Evolutionary conservation across 192 early-diverging fungal species (phyloP), one percentile per base, ranked within the genome.

Genomic region (Linnemannia hyalina): DNA sequence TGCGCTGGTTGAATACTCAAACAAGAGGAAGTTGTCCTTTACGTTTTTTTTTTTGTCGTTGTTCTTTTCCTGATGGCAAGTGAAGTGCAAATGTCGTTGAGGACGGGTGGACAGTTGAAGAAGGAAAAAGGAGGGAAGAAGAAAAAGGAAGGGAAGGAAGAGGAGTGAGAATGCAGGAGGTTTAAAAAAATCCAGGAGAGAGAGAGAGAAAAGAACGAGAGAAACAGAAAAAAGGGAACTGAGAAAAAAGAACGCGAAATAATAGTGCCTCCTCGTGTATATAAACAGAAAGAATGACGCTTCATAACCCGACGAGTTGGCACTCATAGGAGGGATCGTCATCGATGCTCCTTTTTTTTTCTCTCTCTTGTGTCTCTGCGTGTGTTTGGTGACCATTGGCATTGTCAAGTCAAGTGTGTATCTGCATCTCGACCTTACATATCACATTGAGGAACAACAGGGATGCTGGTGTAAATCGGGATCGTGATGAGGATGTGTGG

Each of bases 151-250:
- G 57, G 23, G 29, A n/a, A 68, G 41, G n/a, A 40, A 52, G 23
- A 73, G 71, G 49, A 68, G 23, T 32, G 71, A 46, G 26, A 52
- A 38, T 46, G 69, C n/a, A 38, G 60, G 69, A 80, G 52, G 32
- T 20, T 16, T 3, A 36, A 47, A 22, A 79, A 40, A 40, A 63
- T 44, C 29, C 36, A 42, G 41, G 70, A 42, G 70, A 36, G 54
- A 71, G 32, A 68, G 54, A 42, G 9, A 35, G 23, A 76, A 63
- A 23, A 35, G 23, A 76, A 38, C 68, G 63, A 76, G 44, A 55
- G 23, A 49, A 46, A 74, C 71, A 55, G 49, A 74, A 73, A 73
- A 46, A 26, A 29, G 32, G 26, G 72, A 47, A 49, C 26, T 18
- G 26, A 49, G 20, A 32, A 47, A 73, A 49, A 73, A 73, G 15